Percentiles rank a stretch among this genome's conserved stretches.
These are phyloP conservation scores for Diaporthe helianthi DNA, from an alignment of 2,329 filamentous ascomycete genomes.

Conservation along the genomic window DNA sequence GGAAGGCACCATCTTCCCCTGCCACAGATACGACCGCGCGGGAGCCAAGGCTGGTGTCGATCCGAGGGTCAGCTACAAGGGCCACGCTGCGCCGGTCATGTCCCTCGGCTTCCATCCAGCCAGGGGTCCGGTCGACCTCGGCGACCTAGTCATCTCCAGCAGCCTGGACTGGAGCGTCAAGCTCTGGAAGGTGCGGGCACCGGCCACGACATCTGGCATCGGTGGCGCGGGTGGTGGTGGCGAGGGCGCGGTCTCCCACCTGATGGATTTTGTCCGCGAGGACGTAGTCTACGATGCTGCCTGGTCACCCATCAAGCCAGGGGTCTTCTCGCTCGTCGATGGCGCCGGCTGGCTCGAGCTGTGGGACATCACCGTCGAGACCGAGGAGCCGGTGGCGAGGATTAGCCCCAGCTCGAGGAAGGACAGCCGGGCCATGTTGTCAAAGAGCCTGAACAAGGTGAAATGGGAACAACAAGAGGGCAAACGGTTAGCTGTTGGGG, in stretches of 20 bases:
- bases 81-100: conserved; percentile 94
- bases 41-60: conserved; percentile 97
- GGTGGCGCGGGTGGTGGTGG: conserved; percentile 45
- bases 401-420: conserved; percentile 74
- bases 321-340: conserved; percentile 93
- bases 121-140: conserved; percentile 89
- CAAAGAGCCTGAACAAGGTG: conserved; percentile 90
- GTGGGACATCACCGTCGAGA: conserved; percentile 93
- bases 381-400: conserved; percentile 87
- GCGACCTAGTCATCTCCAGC: conserved; percentile 90
- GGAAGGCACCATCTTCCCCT: conserved; percentile 95
- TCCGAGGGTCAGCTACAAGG: conserved; percentile 83
- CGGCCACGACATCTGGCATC: conserved; percentile 72
- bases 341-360: conserved; percentile 91
- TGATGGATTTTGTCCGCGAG: conserved; percentile 91
- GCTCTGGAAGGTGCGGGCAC: conserved; percentile 90
- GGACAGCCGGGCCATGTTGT: conserved; percentile 72
- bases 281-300: conserved; percentile 96
- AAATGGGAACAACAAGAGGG: conserved; percentile 94
- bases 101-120: conserved; percentile 95
- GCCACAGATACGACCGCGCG: conserved; percentile 95
- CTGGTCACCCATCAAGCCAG: conserved; percentile 94
- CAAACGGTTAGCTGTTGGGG: conserved; percentile 84
- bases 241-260: conserved; percentile 68
- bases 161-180: conserved; percentile 97